Evolutionary conservation across 306 rosid genomes (phyloP).

Genomic region (Medicago lupulina): DNA sequence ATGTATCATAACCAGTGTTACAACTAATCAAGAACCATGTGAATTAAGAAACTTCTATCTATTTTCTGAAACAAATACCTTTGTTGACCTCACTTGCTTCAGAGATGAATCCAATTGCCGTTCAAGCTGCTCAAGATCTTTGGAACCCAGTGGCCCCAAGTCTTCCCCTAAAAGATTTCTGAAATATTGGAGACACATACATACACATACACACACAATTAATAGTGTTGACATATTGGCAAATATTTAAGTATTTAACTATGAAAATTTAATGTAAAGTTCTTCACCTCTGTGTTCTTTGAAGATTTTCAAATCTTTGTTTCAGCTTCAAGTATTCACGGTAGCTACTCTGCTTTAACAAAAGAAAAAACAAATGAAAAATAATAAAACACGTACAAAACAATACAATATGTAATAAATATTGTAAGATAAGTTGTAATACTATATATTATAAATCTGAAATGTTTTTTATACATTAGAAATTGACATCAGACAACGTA

Average conservation of each 20-base stretch:
- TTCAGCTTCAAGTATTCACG: constrained; percentile 93
- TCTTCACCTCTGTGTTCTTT: constrained; percentile 84
- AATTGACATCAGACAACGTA: too few species aligned
- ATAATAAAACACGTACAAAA: neutral
- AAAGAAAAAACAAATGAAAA: constrained; percentile 24
- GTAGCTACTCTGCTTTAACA: constrained; percentile 74
- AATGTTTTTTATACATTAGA: too few species aligned
- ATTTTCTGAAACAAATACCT: constrained; percentile 48
- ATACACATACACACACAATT: neutral
- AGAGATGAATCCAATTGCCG: constrained; percentile 87
- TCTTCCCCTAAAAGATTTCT: constrained; percentile 84
- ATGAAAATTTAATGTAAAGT: too few species aligned
- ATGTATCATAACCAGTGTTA: too few species aligned
- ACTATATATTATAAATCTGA: neutral
- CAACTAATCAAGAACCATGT: too few species aligned
- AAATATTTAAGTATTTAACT: too few species aligned
- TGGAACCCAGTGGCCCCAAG: constrained; percentile 78
- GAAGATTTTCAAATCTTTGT: constrained; percentile 80
- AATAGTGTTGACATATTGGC: neutral
- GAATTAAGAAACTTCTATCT: too few species aligned
- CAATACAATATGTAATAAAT: too few species aligned
- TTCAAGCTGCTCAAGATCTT: constrained; percentile 97
- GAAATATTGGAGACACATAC: neutral
- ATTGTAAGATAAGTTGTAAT: too few species aligned
- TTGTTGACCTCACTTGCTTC: constrained; percentile 88